Base-by-base conservation (phyloP, 179 eudicot genomes). In the Beta lomatogona region DNA sequence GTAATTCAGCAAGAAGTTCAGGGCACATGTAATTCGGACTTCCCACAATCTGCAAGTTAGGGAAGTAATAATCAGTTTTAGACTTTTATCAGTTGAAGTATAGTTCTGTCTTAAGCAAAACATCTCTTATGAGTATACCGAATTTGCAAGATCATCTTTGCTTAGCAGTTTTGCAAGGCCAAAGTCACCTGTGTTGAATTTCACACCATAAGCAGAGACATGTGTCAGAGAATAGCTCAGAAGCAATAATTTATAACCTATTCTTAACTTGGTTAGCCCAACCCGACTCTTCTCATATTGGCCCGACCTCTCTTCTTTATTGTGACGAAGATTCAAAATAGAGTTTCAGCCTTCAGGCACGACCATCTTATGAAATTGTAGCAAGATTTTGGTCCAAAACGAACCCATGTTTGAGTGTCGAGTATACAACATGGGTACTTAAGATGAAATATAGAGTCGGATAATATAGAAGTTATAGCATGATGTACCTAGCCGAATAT, bases 21-120 rank as follows among this genome's bases (percentile, higher is more conserved):
- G 98, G 98, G 80, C 98, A 93, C 98, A 91, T 93, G 87, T 91
- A 90, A 73, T 90, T 95, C 53, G 98, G 95, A 83, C 98, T 93
- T 45, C 99, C 97, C 36, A 92, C 97, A 69, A 92, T 91, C 99
- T 95, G 85, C 76, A 77, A 53, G 55, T 80, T 57, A 1, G 12
- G 31, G 16, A 67, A 81, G 66, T 9, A 55, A 48, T 15, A 3
- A 22, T 31, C 50, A 57, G 71, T n/a, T 8, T 36, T 36, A 36
- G 2, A 36, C 41, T 36, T 36, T 80, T 21, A 21, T 8, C 50
- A 11, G 80, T 61, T 44, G 53, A 81, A 54, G 13, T 6, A 53
- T 36, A 25, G 52, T 22, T 52, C 6, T n/a, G 31, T 14, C 8
- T n/a, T 10, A 64, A 3, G 5, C 0, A 19, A 10, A 19, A 45